Conservation (phyloP, 345 rosid species). For the Syzygium grande region DNA sequence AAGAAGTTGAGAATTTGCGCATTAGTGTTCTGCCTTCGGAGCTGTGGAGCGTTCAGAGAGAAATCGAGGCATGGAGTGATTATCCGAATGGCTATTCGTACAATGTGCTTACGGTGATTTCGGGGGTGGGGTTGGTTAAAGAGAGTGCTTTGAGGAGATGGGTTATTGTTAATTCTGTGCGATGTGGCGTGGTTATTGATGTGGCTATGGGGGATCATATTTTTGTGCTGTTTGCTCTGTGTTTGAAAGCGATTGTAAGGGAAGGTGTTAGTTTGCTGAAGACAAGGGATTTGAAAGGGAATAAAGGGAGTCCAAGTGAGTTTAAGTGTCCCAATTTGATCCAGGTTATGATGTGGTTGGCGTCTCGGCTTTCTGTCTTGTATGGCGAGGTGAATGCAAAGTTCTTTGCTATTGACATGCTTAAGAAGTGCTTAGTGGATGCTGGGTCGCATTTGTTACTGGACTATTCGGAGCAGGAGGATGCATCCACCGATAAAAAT, state of each 20-base stretch:
- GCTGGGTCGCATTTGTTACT: conserved; percentile 30
- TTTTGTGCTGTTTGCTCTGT: conserved; percentile 40
- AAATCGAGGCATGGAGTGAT: conserved; percentile 64
- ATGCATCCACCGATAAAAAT: conserved; percentile 4
- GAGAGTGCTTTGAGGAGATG: conserved; percentile 36
- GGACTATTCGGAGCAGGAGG: conserved; percentile 7
- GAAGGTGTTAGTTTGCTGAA: conserved; percentile 47
- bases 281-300: background rate
- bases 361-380: conserved; percentile 61
- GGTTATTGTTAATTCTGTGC: conserved; percentile 53
- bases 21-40: conserved; percentile 55
- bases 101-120: conserved; percentile 32
- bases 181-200: conserved; percentile 62
- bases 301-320: conserved; percentile 14
- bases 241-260: conserved; percentile 53
- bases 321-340: conserved; percentile 40
- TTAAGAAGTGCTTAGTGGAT: conserved; percentile 44
- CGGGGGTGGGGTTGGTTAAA: conserved; percentile 15
- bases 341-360: conserved; percentile 61
- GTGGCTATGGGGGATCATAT: conserved; percentile 61
- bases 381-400: conserved; percentile 63
- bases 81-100: conserved; percentile 44
- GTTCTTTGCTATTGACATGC: conserved; percentile 45
- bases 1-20: conserved; percentile 1
- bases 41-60: conserved; percentile 37